Conservation (phyloP, 345 rosid species). For the Cardamine occulta region DNA sequence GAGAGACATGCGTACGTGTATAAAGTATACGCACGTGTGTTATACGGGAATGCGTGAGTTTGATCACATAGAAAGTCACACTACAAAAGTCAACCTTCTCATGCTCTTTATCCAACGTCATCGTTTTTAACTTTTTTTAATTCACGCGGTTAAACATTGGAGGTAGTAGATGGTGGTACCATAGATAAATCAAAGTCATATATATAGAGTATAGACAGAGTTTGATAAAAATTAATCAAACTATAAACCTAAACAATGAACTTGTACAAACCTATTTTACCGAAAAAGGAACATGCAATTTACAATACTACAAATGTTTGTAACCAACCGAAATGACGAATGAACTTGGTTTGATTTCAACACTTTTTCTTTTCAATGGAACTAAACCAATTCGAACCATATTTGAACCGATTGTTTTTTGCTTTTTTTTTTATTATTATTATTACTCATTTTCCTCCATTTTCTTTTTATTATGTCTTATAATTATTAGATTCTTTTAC, state of each 20-base stretch:
- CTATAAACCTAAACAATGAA: not conserved
- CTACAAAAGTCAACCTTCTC: slow-evolving; percentile 29
- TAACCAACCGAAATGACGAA: not conserved
- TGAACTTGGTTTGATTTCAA: not conserved
- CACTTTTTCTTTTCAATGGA: not conserved
- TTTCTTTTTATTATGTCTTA: too few relatives aligned
- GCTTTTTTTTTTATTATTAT: too few relatives aligned
- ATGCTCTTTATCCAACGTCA: slow-evolving; percentile 4
- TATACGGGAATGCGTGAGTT: slow-evolving; percentile 9
- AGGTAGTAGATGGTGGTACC: not conserved
- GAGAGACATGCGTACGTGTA: not conserved
- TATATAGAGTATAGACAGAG: not conserved
- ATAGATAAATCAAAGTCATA: too few relatives aligned
- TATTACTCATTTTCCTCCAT: too few relatives aligned
- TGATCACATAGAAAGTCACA: not conserved
- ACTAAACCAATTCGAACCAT: slow-evolving; percentile 16
- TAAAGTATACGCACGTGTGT: slow-evolving; percentile 1
- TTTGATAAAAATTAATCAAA: not conserved
- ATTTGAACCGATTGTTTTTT: not conserved
- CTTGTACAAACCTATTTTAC: not conserved
- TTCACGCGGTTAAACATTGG: slow-evolving; percentile 26
- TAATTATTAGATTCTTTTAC: too few relatives aligned
- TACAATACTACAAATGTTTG: too few relatives aligned
- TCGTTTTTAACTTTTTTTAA: slow-evolving; percentile 10
- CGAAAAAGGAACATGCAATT: too few relatives aligned